phyloP scores from a whole-genome alignment of 441 rosid species.

The Capsella rubella region DNA sequence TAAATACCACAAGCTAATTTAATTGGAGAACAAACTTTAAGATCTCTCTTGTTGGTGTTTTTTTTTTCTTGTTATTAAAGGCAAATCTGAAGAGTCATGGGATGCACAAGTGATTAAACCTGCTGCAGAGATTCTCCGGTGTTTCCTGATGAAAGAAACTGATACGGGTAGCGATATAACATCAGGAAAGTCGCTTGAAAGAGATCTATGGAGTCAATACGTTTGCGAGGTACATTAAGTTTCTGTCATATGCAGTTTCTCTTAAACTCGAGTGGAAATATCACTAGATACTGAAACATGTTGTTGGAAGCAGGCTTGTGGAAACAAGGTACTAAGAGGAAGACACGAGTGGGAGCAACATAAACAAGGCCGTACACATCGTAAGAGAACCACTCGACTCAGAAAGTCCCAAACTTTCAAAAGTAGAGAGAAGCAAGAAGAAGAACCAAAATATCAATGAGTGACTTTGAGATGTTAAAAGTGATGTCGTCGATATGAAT shows the following conservation, averaged over 20 bases:
- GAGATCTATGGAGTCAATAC: conserved; percentile 87
- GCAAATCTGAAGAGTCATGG: conserved; percentile 75
- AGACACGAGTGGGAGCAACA: conserved; percentile 95
- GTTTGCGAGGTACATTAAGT: conserved; percentile 63
- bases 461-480: background rate
- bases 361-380: conserved; percentile 76
- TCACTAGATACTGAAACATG: background rate
- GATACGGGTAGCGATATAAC: conserved; percentile 24
- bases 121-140: conserved; percentile 54
- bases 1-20: conserved; percentile 13
- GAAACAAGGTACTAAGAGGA: conserved; percentile 85
- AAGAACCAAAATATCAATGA: conserved; percentile 14
- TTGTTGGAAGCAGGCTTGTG: conserved; percentile 68
- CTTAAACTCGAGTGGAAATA: conserved; percentile 11
- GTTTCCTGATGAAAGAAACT: conserved; percentile 52
- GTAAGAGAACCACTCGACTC: conserved; percentile 62
- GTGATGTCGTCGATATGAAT: background rate
- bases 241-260: conserved; percentile 7
- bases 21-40: conserved; percentile 12
- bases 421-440: conserved; percentile 38
- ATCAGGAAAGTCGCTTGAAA: conserved; percentile 44
- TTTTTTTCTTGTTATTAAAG: conserved; percentile 45
- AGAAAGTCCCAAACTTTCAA: conserved; percentile 48
- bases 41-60: conserved; percentile 25
- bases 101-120: conserved; percentile 66